Percentiles rank a stretch among this genome's conserved stretches.
phyloP scores from a whole-genome alignment of 495 filamentous ascomycete genomes.

The Parmelia sp. region DNA sequence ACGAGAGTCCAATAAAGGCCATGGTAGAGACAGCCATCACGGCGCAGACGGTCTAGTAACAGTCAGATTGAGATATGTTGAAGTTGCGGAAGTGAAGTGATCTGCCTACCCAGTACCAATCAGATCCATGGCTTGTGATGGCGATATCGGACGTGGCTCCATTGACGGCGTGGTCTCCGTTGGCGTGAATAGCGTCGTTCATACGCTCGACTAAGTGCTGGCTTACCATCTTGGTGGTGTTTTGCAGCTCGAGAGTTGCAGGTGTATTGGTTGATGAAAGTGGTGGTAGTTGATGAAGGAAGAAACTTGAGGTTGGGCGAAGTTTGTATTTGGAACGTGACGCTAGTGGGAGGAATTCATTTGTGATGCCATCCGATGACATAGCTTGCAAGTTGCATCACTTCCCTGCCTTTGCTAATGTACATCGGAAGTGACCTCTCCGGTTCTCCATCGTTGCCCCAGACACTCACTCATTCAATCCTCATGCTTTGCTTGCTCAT shows the following conservation, averaged over 20 bases:
- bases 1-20: constrained; percentile 40
- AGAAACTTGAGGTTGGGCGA: constrained; percentile 2
- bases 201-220: constrained; percentile 13
- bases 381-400: constrained; percentile 11
- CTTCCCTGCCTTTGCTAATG: neutral
- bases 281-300: neutral
- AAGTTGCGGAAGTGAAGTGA: neutral
- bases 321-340: constrained; percentile 10
- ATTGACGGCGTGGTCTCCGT: constrained; percentile 33
- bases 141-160: constrained; percentile 43
- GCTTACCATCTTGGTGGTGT: constrained; percentile 14
- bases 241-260: neutral
- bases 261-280: neutral
- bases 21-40: constrained; percentile 39
- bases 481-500: neutral
- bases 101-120: constrained; percentile 48
- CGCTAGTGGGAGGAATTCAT: constrained; percentile 17
- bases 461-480: too few species aligned
- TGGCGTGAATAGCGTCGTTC: constrained; percentile 49
- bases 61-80: neutral
- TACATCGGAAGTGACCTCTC: too few species aligned
- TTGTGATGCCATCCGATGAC: constrained; percentile 9
- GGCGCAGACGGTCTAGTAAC: constrained; percentile 31
- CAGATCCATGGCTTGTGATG: constrained; percentile 56
- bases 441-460: too few species aligned